Conservation (phyloP, 2,329 filamentous ascomycete genomes). For the Waltergamsia citrina region DNA sequence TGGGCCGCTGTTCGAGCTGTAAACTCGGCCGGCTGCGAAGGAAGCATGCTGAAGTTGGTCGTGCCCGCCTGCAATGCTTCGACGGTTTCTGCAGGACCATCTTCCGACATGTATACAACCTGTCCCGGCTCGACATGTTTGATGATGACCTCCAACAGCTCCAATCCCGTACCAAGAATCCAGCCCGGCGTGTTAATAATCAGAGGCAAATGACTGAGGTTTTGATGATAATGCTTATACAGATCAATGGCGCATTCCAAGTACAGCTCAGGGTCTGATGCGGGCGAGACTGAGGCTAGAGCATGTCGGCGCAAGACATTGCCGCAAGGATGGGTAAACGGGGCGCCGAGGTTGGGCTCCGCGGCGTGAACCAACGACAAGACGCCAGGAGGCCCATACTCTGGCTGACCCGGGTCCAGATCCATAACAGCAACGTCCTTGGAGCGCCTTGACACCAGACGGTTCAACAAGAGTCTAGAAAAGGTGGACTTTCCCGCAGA, state of each 20-base stretch:
- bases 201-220: constrained; percentile 38
- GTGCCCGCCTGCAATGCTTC: constrained; percentile 38
- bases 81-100: constrained; percentile 49
- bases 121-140: constrained; percentile 44
- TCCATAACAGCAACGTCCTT: constrained; percentile 52
- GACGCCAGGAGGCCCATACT: constrained; percentile 61
- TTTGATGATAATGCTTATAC: constrained; percentile 43
- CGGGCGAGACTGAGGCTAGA: constrained; percentile 55
- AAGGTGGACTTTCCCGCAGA: constrained; percentile 72
- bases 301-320: constrained; percentile 52
- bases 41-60: constrained; percentile 39
- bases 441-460: constrained; percentile 41
- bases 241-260: constrained; percentile 55
- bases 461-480: constrained; percentile 55
- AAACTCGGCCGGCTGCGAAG: constrained; percentile 48
- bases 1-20: constrained; percentile 53
- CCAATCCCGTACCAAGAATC: constrained; percentile 61
- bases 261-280: constrained; percentile 58
- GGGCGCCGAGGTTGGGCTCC: constrained; percentile 52
- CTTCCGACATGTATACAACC: constrained; percentile 59
- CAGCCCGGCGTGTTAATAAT: constrained; percentile 69
- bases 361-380: constrained; percentile 56
- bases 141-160: constrained; percentile 51
- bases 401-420: constrained; percentile 68
- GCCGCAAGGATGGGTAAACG: constrained; percentile 51